Percentiles rank a stretch among this genome's conserved stretches.
These are phyloP conservation scores for Exidia glandulosa DNA, from an alignment of 768 basidiomycete species.

Conservation along the genomic window DNA sequence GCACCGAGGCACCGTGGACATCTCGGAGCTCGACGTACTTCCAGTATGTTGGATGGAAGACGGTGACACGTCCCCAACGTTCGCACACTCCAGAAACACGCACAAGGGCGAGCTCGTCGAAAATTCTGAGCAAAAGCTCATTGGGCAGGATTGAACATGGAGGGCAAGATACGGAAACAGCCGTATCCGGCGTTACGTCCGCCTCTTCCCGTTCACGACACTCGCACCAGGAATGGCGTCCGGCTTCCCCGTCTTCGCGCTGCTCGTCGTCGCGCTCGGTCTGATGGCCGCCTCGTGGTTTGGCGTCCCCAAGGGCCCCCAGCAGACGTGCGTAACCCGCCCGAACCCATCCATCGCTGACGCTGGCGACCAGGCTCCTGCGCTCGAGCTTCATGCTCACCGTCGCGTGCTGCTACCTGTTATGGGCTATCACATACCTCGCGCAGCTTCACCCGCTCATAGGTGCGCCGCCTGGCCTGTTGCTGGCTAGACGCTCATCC, in stretches of 20 bases:
- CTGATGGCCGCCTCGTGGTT: constrained; percentile 57
- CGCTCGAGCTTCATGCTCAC: constrained; percentile 73
- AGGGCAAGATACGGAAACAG: too few species aligned
- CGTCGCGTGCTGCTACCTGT: constrained; percentile 75
- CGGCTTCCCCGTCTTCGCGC: constrained; percentile 54
- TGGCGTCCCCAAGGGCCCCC: constrained; percentile 72
- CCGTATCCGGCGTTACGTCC: too few species aligned
- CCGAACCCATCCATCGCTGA: neutral
- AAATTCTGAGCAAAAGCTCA: too few species aligned
- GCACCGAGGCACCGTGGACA: too few species aligned
- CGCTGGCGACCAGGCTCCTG: constrained; percentile 46
- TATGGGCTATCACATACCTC: constrained; percentile 97
- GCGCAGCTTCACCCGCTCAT: constrained; percentile 89
- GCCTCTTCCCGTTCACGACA: too few species aligned
- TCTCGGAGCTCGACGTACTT: too few species aligned
- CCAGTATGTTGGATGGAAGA: too few species aligned
- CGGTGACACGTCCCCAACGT: too few species aligned
- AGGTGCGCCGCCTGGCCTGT: constrained; percentile 34
- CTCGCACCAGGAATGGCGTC: too few species aligned
- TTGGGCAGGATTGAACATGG: too few species aligned
- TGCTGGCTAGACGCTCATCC: neutral
- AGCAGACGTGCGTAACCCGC: constrained; percentile 64
- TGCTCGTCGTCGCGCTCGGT: constrained; percentile 52
- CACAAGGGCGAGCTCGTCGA: too few species aligned
- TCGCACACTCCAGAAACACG: too few species aligned